phyloP scores from a whole-genome alignment of 2,329 filamentous ascomycete genomes.

The Zasmidium citrigriseum region DNA sequence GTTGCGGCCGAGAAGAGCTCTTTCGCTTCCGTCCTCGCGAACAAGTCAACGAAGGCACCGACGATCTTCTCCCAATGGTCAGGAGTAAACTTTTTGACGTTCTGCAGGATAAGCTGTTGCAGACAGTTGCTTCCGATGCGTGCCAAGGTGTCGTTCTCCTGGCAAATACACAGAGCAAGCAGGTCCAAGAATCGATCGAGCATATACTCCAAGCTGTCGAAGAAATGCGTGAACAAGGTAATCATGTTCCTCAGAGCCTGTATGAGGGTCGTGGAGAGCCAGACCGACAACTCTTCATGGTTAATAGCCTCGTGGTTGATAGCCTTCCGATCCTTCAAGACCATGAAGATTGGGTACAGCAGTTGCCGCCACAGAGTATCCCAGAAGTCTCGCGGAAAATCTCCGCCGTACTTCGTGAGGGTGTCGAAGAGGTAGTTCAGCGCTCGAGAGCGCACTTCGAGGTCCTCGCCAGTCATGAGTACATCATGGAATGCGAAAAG shows the following conservation, averaged over 20 bases:
- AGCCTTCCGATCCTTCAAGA: conserved; percentile 82
- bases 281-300: conserved; percentile 95
- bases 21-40: conserved; percentile 90
- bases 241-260: conserved; percentile 98
- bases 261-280: conserved; percentile 99
- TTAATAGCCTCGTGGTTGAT: conserved; percentile 95
- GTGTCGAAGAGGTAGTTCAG: conserved; percentile 97
- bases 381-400: conserved; percentile 95
- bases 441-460: conserved; percentile 86
- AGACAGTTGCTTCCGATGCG: conserved; percentile 97
- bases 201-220: conserved; percentile 95
- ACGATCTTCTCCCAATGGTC: conserved; percentile 95
- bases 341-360: conserved; percentile 97
- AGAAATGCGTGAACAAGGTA: conserved; percentile 97
- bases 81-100: conserved; percentile 85
- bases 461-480: conserved; percentile 96
- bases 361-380: conserved; percentile 97
- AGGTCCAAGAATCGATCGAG: conserved; percentile 95
- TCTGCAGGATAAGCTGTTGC: conserved; percentile 94
- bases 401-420: conserved; percentile 82
- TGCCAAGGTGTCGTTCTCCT: conserved; percentile 98
- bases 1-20: conserved; percentile 88
- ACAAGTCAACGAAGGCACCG: conserved; percentile 91
- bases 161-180: conserved; percentile 92
- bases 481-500: conserved; percentile 98